phyloP scores from a whole-genome alignment of 768 basidiomycete genomes.

The Rickenella mellea region DNA sequence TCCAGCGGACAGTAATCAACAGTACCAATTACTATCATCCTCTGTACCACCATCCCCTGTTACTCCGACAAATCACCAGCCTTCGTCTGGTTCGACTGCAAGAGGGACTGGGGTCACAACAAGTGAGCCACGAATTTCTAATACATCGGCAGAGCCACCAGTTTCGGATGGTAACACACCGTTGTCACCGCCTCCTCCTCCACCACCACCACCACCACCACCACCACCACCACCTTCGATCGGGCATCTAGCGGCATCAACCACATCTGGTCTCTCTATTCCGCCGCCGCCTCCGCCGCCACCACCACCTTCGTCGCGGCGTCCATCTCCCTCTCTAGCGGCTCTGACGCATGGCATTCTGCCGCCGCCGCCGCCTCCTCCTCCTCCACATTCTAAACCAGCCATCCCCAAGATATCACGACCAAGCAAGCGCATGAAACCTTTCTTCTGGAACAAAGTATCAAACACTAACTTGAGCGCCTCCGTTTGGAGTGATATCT shows the following conservation, averaged over 20 bases:
- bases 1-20: conserved; percentile 3
- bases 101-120: too few species aligned
- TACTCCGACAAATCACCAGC: conserved; percentile 14
- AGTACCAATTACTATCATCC: conserved; percentile 15
- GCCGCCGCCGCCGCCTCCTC: conserved; percentile 17
- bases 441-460: conserved; percentile 90
- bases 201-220: conserved; percentile 21
- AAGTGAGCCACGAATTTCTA: too few species aligned
- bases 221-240: conserved; percentile 12
- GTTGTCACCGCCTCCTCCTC: conserved; percentile 20
- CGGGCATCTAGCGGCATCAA: conserved; percentile 8
- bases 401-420: conserved; percentile 23
- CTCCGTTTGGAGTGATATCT: conserved; percentile 66
- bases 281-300: conserved; percentile 28
- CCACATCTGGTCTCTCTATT: conserved; percentile 22
- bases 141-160: too few species aligned
- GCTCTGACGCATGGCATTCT: conserved; percentile 12
- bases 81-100: too few species aligned
- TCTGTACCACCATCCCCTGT: conserved; percentile 17
- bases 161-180: conserved; percentile 7
- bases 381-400: conserved; percentile 14
- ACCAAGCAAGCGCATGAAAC: conserved; percentile 57
- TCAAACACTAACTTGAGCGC: conserved; percentile 26
- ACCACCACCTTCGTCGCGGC: conserved; percentile 11
- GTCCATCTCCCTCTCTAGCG: conserved; percentile 32